Percentiles rank a stretch among this genome's conserved stretches.
phyloP scores from a whole-genome alignment of 139 green algal species.

The Chlamydomonas schloesseri region DNA sequence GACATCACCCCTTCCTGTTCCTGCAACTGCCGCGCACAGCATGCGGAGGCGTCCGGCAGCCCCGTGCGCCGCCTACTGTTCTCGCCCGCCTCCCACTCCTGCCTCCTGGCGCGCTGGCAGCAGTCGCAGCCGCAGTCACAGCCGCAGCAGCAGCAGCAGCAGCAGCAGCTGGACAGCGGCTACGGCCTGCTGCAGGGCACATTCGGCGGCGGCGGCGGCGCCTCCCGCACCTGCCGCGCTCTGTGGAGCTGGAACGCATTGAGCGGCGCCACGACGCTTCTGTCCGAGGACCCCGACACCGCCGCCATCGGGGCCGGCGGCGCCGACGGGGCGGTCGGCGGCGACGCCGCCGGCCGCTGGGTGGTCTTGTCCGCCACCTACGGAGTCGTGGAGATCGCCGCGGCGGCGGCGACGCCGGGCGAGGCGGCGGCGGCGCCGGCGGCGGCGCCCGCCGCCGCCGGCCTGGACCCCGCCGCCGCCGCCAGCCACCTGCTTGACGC shows the following conservation, averaged over 20 bases:
- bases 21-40: too few relatives aligned
- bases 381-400: constrained; percentile 52
- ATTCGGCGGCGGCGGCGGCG: not conserved
- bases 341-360: constrained; percentile 20
- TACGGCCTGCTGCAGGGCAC: not conserved
- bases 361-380: constrained; percentile 53
- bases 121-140: not conserved
- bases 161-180: too few relatives aligned
- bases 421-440: not conserved
- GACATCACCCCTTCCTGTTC: too few relatives aligned
- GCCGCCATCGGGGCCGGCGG: not conserved
- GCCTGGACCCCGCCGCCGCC: constrained; percentile 8
- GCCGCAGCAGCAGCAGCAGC: not conserved
- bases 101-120: constrained; percentile 35
- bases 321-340: not conserved
- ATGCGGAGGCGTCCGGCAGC: not conserved
- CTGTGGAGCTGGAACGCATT: not conserved
- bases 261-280: not conserved
- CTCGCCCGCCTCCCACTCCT: constrained; percentile 9
- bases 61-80: constrained; percentile 14
- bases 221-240: not conserved
- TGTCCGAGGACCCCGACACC: constrained; percentile 50
- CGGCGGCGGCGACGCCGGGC: not conserved
- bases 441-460: not conserved
- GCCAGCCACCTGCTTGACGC: constrained; percentile 22